These are phyloP conservation scores for Alternaria panax DNA, from an alignment of 2,329 filamentous ascomycete genomes.

Conservation along the genomic window DNA sequence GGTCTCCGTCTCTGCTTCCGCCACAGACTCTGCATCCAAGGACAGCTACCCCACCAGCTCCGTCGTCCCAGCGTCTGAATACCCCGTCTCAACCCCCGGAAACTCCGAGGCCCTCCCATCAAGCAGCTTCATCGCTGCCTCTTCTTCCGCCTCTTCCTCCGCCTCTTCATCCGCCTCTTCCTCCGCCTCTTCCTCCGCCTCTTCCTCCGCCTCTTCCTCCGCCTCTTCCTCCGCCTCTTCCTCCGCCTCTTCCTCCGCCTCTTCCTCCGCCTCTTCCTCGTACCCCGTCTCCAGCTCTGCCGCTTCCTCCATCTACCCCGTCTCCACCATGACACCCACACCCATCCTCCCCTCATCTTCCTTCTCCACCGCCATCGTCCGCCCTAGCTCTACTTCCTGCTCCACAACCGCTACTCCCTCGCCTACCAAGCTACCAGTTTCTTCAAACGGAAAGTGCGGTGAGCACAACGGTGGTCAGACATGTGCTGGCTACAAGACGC, in stretches of 20 bases:
- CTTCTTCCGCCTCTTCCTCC: background rate
- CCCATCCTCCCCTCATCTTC: conserved; percentile 4
- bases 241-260: background rate
- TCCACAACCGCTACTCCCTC: conserved; percentile 23
- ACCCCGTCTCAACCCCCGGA: conserved; percentile 4
- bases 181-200: background rate
- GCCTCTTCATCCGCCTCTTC: background rate
- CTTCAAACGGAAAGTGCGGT: conserved; percentile 38
- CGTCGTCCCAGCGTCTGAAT: conserved; percentile 12
- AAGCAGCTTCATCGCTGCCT: background rate
- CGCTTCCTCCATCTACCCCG: background rate
- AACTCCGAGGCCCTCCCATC: background rate
- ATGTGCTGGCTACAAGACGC: conserved; percentile 35
- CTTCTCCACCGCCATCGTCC: conserved; percentile 12
- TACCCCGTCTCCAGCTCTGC: conserved; percentile 4
- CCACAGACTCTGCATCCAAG: conserved; percentile 10
- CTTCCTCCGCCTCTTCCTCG: background rate
- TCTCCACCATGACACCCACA: background rate
- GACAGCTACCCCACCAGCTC: conserved; percentile 17
- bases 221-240: background rate
- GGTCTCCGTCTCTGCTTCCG: background rate
- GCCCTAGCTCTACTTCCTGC: conserved; percentile 25
- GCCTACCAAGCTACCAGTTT: conserved; percentile 23
- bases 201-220: background rate
- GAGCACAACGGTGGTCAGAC: conserved; percentile 29